Conservation (phyloP, 2,329 filamentous ascomycete genomes). For the Fusarium citri region DNA sequence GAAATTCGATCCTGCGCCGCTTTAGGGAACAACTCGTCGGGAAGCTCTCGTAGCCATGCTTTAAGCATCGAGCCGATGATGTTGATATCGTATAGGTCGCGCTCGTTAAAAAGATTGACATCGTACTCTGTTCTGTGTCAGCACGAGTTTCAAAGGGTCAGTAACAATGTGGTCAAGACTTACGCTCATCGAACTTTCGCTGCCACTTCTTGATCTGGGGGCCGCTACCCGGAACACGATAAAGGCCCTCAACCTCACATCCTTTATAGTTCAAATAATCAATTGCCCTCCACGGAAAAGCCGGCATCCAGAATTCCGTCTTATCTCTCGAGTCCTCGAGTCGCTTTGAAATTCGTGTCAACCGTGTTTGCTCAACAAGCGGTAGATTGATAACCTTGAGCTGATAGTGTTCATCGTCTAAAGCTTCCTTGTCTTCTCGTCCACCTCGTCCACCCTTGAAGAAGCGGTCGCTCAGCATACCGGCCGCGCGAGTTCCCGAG, state of each 20-base stretch:
- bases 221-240: slow-evolving; percentile 90
- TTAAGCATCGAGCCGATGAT: slow-evolving; percentile 97
- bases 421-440: slow-evolving; percentile 71
- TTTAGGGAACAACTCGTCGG: slow-evolving; percentile 93
- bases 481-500: slow-evolving; percentile 61
- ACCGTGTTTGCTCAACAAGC: slow-evolving; percentile 87
- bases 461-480: slow-evolving; percentile 83
- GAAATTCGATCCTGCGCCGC: slow-evolving; percentile 82
- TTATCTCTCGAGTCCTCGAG: slow-evolving; percentile 91
- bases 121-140: slow-evolving; percentile 72
- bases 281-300: slow-evolving; percentile 93
- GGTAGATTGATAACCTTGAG: slow-evolving; percentile 88
- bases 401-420: slow-evolving; percentile 86
- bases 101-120: slow-evolving; percentile 88
- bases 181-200: slow-evolving; percentile 87
- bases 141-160: background rate
- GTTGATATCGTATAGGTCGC: slow-evolving; percentile 94
- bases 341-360: slow-evolving; percentile 89
- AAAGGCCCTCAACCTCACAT: slow-evolving; percentile 92
- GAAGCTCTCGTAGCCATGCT: slow-evolving; percentile 93
- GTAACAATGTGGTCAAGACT: slow-evolving; percentile 35
- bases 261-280: slow-evolving; percentile 97
- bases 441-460: slow-evolving; percentile 82
- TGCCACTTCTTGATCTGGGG: slow-evolving; percentile 95
- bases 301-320: slow-evolving; percentile 99